Conservation (phyloP, 805 yeast species). For the Cyberlindnera mississippiensis region DNA sequence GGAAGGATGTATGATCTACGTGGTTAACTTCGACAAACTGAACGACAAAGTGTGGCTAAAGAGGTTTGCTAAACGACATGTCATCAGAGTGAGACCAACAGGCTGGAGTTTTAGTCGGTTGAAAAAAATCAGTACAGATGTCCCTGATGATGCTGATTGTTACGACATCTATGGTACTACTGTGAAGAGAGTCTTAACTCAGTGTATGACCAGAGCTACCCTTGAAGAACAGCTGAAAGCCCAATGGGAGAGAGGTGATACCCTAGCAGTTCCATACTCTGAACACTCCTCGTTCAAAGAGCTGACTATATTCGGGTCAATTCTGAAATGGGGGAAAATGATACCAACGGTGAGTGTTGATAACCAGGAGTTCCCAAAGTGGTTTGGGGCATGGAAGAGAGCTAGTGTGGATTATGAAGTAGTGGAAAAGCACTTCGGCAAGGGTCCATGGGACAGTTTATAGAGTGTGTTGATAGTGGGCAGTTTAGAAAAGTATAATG, state of each 20-base stretch:
- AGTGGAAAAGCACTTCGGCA: conserved; percentile 14
- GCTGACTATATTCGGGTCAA: conserved; percentile 57
- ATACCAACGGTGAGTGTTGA: conserved; percentile 74
- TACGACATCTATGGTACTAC: not conserved
- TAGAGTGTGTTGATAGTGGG: too few relatives aligned
- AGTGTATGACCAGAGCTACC: conserved; percentile 2
- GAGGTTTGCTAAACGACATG: conserved; percentile 24
- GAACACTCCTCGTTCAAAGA: conserved; percentile 93
- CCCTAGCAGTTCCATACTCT: conserved; percentile 72
- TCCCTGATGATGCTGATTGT: not conserved
- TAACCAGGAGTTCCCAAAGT: conserved; percentile 22
- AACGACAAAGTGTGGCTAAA: conserved; percentile 31
- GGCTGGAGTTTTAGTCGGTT: conserved; percentile 73
- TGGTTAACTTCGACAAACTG: conserved; percentile 64
- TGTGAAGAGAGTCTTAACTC: not conserved
- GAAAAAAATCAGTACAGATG: conserved; percentile 1
- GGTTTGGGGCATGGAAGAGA: conserved; percentile 23
- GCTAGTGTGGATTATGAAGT: conserved; percentile 2
- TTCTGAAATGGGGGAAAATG: conserved; percentile 46
- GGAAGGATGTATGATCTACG: conserved; percentile 48
- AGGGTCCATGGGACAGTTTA: too few relatives aligned
- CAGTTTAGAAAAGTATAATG: not conserved
- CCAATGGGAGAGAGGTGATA: conserved; percentile 12
- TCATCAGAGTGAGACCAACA: conserved; percentile 80
- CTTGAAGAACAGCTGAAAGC: conserved; percentile 8